Conservation (phyloP, 2,329 filamentous ascomycete species). For the Raffaelea ambrosiae region DNA sequence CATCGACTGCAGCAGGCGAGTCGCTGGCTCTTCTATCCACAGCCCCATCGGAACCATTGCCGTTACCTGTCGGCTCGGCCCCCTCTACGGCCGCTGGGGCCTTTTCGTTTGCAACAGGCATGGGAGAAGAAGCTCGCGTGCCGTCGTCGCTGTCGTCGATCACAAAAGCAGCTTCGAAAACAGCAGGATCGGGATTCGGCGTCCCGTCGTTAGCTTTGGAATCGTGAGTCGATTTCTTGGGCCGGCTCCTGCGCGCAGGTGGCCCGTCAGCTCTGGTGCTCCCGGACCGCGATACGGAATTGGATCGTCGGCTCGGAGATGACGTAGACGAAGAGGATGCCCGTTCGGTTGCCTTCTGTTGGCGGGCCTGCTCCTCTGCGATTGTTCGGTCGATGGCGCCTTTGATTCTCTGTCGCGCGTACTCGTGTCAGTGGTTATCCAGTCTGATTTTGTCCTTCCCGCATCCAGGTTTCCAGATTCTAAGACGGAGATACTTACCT, state of each 20-base stretch:
- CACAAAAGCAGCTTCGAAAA: conserved; percentile 80
- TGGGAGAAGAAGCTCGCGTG: conserved; percentile 32
- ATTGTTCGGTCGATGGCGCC: conserved; percentile 81
- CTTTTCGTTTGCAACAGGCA: background rate
- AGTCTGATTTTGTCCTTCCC: too few species aligned
- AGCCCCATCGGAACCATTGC: background rate
- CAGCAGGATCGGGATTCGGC: conserved; percentile 68
- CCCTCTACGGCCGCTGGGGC: background rate
- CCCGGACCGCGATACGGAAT: conserved; percentile 31
- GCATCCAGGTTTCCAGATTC: too few species aligned
- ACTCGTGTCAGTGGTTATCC: too few species aligned
- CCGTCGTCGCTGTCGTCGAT: conserved; percentile 73
- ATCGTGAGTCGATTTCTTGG: conserved; percentile 32
- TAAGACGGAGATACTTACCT: too few species aligned
- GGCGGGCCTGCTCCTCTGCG: conserved; percentile 82
- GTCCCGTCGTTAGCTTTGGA: conserved; percentile 22
- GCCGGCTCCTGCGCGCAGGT: conserved; percentile 18
- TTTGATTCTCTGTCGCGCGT: conserved; percentile 57
- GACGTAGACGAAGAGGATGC: conserved; percentile 28
- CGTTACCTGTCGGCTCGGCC: background rate
- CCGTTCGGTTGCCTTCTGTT: conserved; percentile 43
- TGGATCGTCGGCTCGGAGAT: conserved; percentile 34
- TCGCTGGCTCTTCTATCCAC: background rate
- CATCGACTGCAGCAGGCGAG: background rate
- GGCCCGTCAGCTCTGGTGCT: conserved; percentile 25